Conservation (phyloP, 2,329 filamentous ascomycete genomes). For the Elsinoe batatas region DNA sequence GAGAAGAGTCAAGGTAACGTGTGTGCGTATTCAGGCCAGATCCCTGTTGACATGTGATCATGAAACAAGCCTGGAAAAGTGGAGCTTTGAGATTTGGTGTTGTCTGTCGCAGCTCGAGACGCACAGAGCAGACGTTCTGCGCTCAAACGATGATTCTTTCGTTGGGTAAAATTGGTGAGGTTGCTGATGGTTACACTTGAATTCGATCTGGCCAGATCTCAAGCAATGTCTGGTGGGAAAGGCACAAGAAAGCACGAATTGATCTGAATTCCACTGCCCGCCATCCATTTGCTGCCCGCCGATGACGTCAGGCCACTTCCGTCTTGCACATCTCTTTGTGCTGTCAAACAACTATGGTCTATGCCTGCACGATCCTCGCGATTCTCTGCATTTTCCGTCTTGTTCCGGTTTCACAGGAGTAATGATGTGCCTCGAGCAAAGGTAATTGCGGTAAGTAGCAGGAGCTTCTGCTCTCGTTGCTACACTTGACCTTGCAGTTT, state of each 20-base stretch:
- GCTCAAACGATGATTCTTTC: not conserved
- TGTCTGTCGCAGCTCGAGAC: not conserved
- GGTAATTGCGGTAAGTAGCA: no score
- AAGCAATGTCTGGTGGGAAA: not conserved
- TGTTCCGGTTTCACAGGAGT: no score
- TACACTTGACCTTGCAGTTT: no score
- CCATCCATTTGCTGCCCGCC: not conserved
- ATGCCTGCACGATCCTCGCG: no score
- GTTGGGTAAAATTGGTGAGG: not conserved
- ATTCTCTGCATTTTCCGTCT: no score
- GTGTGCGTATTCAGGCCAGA: not conserved
- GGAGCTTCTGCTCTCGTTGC: no score
- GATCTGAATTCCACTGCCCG: not conserved
- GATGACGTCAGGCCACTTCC: not conserved
- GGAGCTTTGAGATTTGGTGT: not conserved
- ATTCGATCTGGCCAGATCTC: not conserved
- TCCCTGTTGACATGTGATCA: conserved; percentile 12
- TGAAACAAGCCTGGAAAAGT: conserved; percentile 11
- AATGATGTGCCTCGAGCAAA: no score
- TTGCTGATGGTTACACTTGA: not conserved
- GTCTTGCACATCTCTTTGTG: not conserved
- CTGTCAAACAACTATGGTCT: not conserved
- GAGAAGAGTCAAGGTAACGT: not conserved
- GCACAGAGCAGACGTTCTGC: not conserved
- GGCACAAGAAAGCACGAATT: not conserved